These are phyloP conservation scores for Syzygium aqueum DNA, from an alignment of 345 rosid species.

Conservation along the genomic window DNA sequence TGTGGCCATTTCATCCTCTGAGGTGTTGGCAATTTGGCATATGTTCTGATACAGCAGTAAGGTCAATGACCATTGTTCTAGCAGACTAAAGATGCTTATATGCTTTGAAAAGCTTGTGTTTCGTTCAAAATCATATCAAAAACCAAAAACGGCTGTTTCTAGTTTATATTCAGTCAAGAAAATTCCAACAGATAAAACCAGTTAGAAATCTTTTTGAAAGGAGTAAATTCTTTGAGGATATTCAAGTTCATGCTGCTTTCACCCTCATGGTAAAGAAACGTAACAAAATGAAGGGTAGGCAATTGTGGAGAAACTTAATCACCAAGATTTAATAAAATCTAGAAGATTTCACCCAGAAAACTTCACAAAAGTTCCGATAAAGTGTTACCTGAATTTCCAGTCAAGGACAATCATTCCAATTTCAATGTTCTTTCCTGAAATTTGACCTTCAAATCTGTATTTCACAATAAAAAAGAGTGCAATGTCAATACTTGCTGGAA, in stretches of 20 bases:
- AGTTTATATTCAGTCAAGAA: too few species aligned
- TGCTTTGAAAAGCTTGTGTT: not conserved
- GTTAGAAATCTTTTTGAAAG: too few species aligned
- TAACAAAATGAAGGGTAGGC: too few species aligned
- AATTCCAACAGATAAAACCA: too few species aligned
- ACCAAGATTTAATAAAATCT: not conserved
- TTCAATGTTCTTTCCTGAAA: slow-evolving; percentile 68
- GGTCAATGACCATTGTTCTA: not conserved
- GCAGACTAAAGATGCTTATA: not conserved
- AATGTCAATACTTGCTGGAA: not conserved
- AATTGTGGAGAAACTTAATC: not conserved
- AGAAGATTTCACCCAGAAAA: not conserved
- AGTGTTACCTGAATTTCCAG: slow-evolving; percentile 49
- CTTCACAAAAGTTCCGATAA: not conserved
- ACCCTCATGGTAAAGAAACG: too few species aligned
- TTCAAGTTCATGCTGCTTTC: too few species aligned
- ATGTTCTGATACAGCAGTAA: not conserved
- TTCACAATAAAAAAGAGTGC: not conserved
- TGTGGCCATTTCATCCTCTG: not conserved
- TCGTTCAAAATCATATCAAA: too few species aligned
- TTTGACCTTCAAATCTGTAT: slow-evolving; percentile 83
- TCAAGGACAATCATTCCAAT: slow-evolving; percentile 64
- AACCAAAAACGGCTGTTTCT: too few species aligned
- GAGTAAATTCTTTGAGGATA: too few species aligned
- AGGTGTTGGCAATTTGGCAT: not conserved